Evolutionary conservation across 23 red algal species (phyloP).

Genomic region (Chondrus crispus): DNA sequence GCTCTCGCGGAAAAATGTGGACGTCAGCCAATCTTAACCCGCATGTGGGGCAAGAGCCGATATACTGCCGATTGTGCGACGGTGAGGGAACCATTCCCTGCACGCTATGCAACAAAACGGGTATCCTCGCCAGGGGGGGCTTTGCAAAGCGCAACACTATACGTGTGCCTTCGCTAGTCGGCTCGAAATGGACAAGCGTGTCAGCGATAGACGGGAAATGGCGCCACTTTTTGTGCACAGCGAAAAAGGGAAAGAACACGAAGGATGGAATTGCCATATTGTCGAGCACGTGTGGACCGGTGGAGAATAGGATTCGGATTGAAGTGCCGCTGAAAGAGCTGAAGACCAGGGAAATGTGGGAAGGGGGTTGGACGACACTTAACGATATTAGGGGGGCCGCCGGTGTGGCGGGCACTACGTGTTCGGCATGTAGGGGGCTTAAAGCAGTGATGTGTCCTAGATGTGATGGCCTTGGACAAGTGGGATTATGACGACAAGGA

Average conservation of each 20-base stretch:
- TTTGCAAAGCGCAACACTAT: conserved; percentile 63
- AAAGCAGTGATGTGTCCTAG: conserved; percentile 57
- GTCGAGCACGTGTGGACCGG: conserved; percentile 49
- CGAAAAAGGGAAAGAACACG: conserved; percentile 52
- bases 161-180: conserved; percentile 56
- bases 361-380: conserved; percentile 71
- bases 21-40: conserved; percentile 5
- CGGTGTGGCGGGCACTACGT: conserved; percentile 7
- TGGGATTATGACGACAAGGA: conserved; percentile 61
- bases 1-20: conserved; percentile 30
- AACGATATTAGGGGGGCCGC: conserved; percentile 40
- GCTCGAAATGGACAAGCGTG: conserved; percentile 76
- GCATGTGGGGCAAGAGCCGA: not conserved
- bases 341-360: conserved; percentile 58
- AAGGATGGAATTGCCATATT: conserved; percentile 55
- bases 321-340: conserved; percentile 71
- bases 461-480: conserved; percentile 74
- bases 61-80: conserved; percentile 64
- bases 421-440: conserved; percentile 55
- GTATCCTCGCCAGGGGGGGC: conserved; percentile 51
- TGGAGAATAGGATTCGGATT: conserved; percentile 37
- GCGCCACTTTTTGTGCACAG: conserved; percentile 75
- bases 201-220: conserved; percentile 63
- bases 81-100: conserved; percentile 49
- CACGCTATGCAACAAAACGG: conserved; percentile 37